Conservation (phyloP, 2,329 filamentous ascomycete genomes). For the Meredithiella fracta region DNA sequence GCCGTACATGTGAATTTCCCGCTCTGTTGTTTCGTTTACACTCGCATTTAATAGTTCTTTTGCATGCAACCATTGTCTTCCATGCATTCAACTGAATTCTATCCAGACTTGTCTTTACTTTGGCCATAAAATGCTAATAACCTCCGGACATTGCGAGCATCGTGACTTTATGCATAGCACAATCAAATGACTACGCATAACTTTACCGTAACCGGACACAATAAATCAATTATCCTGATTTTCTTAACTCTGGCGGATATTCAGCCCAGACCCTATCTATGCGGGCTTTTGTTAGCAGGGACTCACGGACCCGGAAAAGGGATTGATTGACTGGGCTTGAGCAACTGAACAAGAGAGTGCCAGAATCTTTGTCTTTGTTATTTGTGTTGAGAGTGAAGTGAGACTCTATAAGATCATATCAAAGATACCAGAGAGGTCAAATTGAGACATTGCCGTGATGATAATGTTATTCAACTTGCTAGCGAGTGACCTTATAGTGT, state of each 20-base stretch:
- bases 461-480: background rate
- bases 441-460: no score
- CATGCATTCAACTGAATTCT: no score
- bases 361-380: background rate
- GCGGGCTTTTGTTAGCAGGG: background rate
- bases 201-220: background rate
- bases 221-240: background rate
- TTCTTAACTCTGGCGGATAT: background rate
- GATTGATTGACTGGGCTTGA: background rate
- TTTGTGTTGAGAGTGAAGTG: background rate
- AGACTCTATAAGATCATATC: background rate
- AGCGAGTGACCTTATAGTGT: no score
- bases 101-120: no score
- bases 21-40: background rate
- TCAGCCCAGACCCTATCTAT: background rate
- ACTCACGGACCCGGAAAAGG: background rate
- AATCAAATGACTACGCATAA: background rate
- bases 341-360: background rate
- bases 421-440: no score
- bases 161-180: background rate
- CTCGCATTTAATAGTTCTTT: background rate
- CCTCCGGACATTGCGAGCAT: background rate
- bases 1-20: background rate
- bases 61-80: no score
- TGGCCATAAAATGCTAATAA: no score